These are phyloP conservation scores for Aureobasidium sp. DNA, from an alignment of 2,329 filamentous ascomycete species.

Conservation along the genomic window DNA sequence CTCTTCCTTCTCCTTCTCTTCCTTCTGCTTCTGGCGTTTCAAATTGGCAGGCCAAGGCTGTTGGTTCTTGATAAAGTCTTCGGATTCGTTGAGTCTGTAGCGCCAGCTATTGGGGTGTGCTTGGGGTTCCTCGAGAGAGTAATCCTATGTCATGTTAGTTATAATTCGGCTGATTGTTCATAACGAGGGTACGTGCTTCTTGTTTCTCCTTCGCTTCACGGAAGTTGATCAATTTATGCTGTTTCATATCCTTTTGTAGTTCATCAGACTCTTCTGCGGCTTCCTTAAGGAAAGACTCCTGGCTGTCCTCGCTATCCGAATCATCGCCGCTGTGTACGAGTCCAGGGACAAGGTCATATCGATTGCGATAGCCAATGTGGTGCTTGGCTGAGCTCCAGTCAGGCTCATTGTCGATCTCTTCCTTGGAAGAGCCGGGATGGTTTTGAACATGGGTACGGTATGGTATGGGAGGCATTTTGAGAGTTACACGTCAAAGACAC, in stretches of 20 bases:
- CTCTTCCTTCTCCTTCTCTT: slow-evolving; percentile 17
- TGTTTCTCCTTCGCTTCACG: slow-evolving; percentile 28
- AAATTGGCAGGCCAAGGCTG: slow-evolving; percentile 43
- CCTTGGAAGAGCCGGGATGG: slow-evolving; percentile 32
- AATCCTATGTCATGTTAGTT: slow-evolving; percentile 25
- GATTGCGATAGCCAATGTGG: slow-evolving; percentile 33
- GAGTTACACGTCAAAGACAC: background rate
- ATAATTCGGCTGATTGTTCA: background rate
- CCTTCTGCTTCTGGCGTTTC: slow-evolving; percentile 26
- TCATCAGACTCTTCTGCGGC: slow-evolving; percentile 22
- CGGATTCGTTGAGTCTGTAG: slow-evolving; percentile 40
- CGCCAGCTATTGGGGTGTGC: slow-evolving; percentile 41
- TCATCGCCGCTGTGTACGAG: slow-evolving; percentile 29
- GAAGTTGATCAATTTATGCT: slow-evolving; percentile 32
- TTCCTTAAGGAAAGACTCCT: slow-evolving; percentile 18
- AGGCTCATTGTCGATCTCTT: slow-evolving; percentile 36
- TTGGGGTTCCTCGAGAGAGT: slow-evolving; percentile 36
- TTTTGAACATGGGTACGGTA: slow-evolving; percentile 23
- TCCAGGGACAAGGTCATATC: slow-evolving; percentile 30
- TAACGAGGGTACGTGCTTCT: slow-evolving; percentile 7
- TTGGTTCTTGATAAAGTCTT: slow-evolving; percentile 41
- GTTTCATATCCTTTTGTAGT: slow-evolving; percentile 21
- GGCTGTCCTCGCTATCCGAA: slow-evolving; percentile 13
- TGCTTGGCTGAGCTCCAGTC: slow-evolving; percentile 34
- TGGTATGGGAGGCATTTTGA: slow-evolving; percentile 23